phyloP scores from a whole-genome alignment of 1,284 basidiomycete genomes.

The Vanrija sp. region DNA sequence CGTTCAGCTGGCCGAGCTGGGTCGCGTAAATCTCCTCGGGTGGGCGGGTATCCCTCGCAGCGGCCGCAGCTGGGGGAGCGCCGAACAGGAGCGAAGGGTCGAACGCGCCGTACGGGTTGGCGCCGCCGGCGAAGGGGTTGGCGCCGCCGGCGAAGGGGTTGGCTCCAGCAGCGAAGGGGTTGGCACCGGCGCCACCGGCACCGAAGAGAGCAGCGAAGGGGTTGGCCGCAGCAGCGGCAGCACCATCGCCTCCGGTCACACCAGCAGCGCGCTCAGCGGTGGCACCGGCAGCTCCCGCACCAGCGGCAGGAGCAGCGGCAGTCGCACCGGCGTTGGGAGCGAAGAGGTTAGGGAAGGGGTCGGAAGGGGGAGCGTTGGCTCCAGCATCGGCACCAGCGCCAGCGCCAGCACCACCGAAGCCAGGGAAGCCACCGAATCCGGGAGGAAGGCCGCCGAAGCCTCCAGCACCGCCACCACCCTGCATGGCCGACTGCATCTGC shows the following conservation, averaged over 20 bases:
- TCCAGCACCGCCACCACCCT: slow-evolving; percentile 23
- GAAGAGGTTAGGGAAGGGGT: slow-evolving; percentile 47
- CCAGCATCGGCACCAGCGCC: slow-evolving; percentile 21
- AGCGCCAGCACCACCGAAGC: slow-evolving; percentile 22
- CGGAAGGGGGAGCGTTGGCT: slow-evolving; percentile 21
- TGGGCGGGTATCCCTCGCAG: slow-evolving; percentile 59
- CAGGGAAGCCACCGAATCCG: slow-evolving; percentile 22
- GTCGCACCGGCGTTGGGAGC: slow-evolving; percentile 22
- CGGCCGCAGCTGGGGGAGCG: slow-evolving; percentile 28
- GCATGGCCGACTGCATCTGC: slow-evolving; percentile 60
- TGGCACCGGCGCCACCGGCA: slow-evolving; percentile 7
- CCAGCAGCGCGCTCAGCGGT: background rate
- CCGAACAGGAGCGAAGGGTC: slow-evolving; percentile 55
- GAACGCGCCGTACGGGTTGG: slow-evolving; percentile 30
- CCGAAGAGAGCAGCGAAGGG: slow-evolving; percentile 11
- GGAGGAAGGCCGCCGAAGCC: slow-evolving; percentile 17
- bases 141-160: slow-evolving; percentile 34
- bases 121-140: slow-evolving; percentile 4
- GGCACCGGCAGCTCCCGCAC: slow-evolving; percentile 2
- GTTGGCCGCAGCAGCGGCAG: slow-evolving; percentile 10
- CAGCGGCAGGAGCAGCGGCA: slow-evolving; percentile 1
- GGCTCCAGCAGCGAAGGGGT: slow-evolving; percentile 18
- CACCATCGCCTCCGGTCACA: slow-evolving; percentile 1
- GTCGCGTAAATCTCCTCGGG: slow-evolving; percentile 86
- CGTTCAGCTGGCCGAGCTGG: slow-evolving; percentile 57